Conservation (phyloP, 768 basidiomycete genomes). For the Punctularia strigosozonata region DNA sequence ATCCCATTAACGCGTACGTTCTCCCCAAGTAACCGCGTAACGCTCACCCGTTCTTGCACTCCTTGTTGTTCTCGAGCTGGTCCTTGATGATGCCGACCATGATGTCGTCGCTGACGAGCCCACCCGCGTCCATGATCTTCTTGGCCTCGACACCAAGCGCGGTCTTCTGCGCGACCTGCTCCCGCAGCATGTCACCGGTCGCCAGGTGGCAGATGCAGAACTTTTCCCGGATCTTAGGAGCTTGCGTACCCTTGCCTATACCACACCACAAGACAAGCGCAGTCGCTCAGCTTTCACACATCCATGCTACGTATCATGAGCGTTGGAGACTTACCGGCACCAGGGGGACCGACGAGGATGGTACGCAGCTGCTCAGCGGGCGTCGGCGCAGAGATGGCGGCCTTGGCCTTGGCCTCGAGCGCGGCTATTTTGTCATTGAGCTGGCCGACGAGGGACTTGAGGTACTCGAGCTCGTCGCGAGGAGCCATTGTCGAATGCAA, state of each 20-base stretch:
- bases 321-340: constrained; percentile 60
- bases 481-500: constrained; percentile 57
- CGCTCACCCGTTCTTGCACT: constrained; percentile 90
- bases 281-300: constrained; percentile 2
- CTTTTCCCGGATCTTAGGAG: constrained; percentile 81
- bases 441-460: constrained; percentile 86
- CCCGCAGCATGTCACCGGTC: constrained; percentile 97
- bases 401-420: constrained; percentile 64
- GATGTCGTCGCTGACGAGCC: constrained; percentile 92
- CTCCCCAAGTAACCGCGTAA: background rate
- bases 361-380: constrained; percentile 77
- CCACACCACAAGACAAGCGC: constrained; percentile 2
- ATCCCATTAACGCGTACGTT: background rate
- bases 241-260: constrained; percentile 96
- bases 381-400: constrained; percentile 28
- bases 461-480: constrained; percentile 80
- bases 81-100: constrained; percentile 97
- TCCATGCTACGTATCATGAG: background rate
- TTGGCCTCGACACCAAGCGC: constrained; percentile 85
- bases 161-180: constrained; percentile 83
- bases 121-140: constrained; percentile 95
- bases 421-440: constrained; percentile 80
- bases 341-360: constrained; percentile 92
- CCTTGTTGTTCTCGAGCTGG: constrained; percentile 86
- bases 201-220: constrained; percentile 98